phyloP scores from a whole-genome alignment of 768 basidiomycete genomes.

The Termitomyces sp. region DNA sequence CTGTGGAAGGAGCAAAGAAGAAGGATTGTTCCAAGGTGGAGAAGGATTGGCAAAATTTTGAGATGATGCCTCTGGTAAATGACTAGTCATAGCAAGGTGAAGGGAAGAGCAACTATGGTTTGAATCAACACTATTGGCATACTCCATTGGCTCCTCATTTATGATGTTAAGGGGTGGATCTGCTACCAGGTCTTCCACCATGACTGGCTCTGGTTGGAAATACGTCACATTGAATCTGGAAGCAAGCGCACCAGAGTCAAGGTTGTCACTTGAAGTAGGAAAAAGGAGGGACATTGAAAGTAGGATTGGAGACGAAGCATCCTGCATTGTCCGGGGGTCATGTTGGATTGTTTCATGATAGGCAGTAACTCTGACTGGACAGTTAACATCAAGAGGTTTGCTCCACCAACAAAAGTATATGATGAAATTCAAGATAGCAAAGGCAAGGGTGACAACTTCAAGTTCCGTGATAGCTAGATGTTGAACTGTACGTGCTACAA shows the following conservation, averaged over 20 bases:
- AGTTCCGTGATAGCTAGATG: constrained; percentile 22
- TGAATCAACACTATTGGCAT: background rate
- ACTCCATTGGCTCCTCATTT: background rate
- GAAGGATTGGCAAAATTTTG: background rate
- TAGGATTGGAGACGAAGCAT: background rate
- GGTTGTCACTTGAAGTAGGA: background rate
- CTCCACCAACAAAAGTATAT: constrained; percentile 30
- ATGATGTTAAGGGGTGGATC: background rate
- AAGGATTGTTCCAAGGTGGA: background rate
- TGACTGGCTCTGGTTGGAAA: background rate
- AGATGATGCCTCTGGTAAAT: background rate
- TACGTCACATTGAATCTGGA: background rate
- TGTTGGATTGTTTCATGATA: background rate
- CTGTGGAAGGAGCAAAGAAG: background rate
- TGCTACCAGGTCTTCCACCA: background rate
- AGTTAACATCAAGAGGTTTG: constrained; percentile 25
- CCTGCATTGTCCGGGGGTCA: background rate
- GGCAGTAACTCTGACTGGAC: background rate
- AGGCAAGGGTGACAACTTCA: constrained; percentile 25
- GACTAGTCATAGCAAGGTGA: background rate
- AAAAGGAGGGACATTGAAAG: background rate
- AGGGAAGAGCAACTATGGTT: background rate
- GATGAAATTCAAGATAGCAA: constrained; percentile 18
- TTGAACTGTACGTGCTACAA: constrained; percentile 16
- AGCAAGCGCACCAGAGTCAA: background rate